Percentiles rank a stretch among this genome's conserved stretches.
Conservation (phyloP, 2,329 filamentous ascomycete species). For the Neonectria sp. region DNA sequence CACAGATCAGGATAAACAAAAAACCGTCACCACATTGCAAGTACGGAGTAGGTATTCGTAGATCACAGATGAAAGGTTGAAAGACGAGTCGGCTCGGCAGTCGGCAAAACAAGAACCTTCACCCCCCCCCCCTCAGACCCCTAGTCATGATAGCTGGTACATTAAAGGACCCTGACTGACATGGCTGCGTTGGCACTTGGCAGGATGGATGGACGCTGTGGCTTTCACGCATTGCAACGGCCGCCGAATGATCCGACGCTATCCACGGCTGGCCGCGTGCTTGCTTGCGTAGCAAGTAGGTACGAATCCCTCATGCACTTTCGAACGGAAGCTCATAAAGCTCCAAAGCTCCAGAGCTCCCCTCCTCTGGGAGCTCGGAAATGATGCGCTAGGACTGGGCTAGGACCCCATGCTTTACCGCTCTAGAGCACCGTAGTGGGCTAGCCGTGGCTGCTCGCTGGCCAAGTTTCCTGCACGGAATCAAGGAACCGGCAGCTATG, state of each 20-base stretch:
- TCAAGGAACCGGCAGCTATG: conserved; percentile 25
- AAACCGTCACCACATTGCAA: conserved; percentile 2
- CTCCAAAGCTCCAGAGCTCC: not conserved
- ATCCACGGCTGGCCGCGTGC: conserved; percentile 7
- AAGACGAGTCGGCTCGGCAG: conserved; percentile 19
- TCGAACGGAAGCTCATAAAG: not conserved
- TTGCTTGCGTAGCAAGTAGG: not conserved
- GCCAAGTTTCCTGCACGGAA: conserved; percentile 21
- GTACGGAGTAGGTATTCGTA: not conserved
- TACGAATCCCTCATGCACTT: not conserved
- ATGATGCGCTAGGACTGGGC: conserved; percentile 8
- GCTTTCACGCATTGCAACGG: conserved; percentile 23
- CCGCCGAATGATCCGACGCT: conserved; percentile 5
- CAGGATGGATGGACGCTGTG: conserved; percentile 3
- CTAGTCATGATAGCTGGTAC: conserved; percentile 38
- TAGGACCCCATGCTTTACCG: not conserved
- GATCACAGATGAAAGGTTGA: conserved; percentile 22
- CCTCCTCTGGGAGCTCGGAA: conserved; percentile 12
- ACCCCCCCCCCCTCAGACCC: conserved; percentile 22
- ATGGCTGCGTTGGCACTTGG: conserved; percentile 17
- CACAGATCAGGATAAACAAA: conserved; percentile 4
- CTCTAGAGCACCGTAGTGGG: not conserved
- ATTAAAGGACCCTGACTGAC: conserved; percentile 18
- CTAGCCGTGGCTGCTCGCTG: conserved; percentile 5
- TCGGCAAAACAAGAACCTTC: conserved; percentile 23